These are phyloP conservation scores for Citrus medica DNA, from an alignment of 345 rosid species.

Conservation along the genomic window DNA sequence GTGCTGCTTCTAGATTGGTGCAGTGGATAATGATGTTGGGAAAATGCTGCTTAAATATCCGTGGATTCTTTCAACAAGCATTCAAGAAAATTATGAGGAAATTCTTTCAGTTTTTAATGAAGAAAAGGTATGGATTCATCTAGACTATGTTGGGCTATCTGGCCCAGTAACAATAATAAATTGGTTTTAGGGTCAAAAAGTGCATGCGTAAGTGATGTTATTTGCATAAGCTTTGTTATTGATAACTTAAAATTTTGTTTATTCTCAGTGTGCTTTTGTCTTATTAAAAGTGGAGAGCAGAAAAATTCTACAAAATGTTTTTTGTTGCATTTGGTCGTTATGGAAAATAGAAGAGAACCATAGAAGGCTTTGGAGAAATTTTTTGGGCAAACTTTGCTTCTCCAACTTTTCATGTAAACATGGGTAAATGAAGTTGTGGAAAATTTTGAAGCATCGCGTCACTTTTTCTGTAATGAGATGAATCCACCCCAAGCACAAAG, in stretches of 20 bases:
- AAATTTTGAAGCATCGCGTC: not conserved
- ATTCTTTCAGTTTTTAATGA: conserved; percentile 43
- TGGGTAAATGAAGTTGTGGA: not conserved
- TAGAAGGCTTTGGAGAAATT: not conserved
- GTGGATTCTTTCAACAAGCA: conserved; percentile 68
- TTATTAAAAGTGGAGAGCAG: not conserved
- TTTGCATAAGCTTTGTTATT: not conserved
- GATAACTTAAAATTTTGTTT: not conserved
- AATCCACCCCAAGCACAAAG: not conserved
- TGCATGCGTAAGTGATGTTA: not conserved
- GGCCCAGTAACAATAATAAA: not conserved
- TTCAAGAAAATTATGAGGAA: conserved; percentile 56
- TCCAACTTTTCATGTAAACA: not conserved
- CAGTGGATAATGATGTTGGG: conserved; percentile 42
- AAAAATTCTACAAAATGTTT: not conserved
- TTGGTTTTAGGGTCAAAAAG: too few species aligned
- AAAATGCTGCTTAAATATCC: conserved; percentile 74
- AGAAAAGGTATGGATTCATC: conserved; percentile 55
- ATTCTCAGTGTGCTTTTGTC: not conserved
- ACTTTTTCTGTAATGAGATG: not conserved
- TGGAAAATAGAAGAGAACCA: not conserved
- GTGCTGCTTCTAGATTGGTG: conserved; percentile 42
- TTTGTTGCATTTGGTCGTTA: not conserved
- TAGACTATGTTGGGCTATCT: not conserved
- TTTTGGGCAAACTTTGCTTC: not conserved